These are phyloP conservation scores for Aspergillus hortae DNA, from an alignment of 2,329 filamentous ascomycete species.

Conservation along the genomic window DNA sequence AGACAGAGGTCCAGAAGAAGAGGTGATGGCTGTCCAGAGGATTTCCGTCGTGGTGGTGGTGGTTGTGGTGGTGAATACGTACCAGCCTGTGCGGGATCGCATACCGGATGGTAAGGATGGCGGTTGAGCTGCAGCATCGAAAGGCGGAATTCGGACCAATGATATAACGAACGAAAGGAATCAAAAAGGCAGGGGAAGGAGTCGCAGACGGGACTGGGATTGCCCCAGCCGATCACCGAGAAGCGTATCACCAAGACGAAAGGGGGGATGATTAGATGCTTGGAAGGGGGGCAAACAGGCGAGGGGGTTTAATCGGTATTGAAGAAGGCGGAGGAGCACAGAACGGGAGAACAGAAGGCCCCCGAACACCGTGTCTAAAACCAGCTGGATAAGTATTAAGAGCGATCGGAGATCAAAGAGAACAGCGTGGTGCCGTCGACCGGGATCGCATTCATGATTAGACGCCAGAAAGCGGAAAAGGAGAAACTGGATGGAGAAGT, in stretches of 20 bases:
- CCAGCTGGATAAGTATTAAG: background rate
- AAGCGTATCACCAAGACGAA: background rate
- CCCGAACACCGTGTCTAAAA: background rate
- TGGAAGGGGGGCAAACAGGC: background rate
- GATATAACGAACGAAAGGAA: slow-evolving; percentile 1
- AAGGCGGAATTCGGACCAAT: slow-evolving; percentile 7
- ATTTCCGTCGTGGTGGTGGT: background rate
- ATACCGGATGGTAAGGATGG: slow-evolving; percentile 30
- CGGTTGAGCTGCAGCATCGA: slow-evolving; percentile 25
- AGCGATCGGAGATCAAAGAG: background rate
- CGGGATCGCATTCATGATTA: background rate
- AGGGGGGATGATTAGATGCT: background rate
- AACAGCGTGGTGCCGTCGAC: background rate
- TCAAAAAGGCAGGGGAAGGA: background rate
- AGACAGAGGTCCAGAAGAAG: too few relatives aligned
- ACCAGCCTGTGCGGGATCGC: slow-evolving; percentile 45
- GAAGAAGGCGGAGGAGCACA: background rate
- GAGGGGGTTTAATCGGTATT: background rate
- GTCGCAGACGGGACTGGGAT: background rate
- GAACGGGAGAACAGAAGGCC: background rate
- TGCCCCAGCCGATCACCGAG: background rate
- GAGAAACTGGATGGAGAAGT: background rate
- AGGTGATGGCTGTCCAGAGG: too few relatives aligned
- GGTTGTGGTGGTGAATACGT: slow-evolving; percentile 14
- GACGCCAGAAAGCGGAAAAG: background rate